A percentile compares a stretch with the other conserved stretches of the same genome.
Conservation (phyloP, 345 rosid genomes). For the Luvunga scandens region DNA sequence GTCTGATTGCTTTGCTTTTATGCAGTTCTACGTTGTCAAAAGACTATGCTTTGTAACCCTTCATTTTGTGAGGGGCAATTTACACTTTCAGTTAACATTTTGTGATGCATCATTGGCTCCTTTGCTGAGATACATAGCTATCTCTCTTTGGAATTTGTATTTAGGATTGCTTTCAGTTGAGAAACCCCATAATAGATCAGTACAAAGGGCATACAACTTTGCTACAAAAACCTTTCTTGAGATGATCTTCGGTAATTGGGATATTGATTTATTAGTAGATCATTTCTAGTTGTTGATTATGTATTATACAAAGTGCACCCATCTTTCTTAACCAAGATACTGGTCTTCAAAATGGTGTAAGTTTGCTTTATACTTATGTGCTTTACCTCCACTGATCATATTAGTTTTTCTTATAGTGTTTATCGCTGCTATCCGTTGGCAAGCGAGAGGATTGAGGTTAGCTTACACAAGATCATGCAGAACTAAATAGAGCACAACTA, state of each 20-base stretch:
- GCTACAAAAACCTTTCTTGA: neutral
- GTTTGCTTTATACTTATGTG: too few relatives aligned
- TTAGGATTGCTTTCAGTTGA: neutral
- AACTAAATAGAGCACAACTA: neutral
- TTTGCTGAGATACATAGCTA: neutral
- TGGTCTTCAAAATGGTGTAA: too few relatives aligned
- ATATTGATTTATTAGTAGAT: neutral
- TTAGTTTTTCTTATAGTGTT: neutral
- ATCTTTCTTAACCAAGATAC: neutral
- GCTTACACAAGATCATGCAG: neutral
- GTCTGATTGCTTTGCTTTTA: conserved; percentile 2
- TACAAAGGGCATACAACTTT: neutral
- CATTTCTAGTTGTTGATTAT: neutral
- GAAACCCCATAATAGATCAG: neutral
- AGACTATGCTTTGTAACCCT: neutral
- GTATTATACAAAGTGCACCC: neutral
- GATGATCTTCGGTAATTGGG: neutral
- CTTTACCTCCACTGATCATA: neutral
- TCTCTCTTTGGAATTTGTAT: neutral
- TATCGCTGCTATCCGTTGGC: neutral
- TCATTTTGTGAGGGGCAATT: neutral
- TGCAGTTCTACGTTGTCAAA: conserved; percentile 2
- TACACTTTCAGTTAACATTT: conserved; percentile 13
- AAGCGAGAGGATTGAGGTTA: neutral
- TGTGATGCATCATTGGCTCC: neutral